Conservation (phyloP, 805 yeast species). For the Kuraishia molischiana region DNA sequence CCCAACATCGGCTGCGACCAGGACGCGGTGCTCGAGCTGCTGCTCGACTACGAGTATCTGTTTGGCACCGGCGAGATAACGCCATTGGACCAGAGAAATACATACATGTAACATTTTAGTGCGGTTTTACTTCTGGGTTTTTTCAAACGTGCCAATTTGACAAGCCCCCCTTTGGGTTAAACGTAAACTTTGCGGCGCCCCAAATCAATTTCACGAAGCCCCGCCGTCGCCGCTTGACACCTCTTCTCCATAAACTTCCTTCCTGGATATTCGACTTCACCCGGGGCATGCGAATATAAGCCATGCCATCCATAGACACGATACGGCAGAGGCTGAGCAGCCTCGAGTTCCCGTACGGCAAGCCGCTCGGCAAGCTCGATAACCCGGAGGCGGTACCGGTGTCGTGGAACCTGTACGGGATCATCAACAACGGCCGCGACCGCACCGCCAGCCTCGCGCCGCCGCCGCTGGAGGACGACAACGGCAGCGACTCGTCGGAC, state of each 20-base stretch:
- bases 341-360: background rate
- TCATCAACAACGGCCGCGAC: background rate
- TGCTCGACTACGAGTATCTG: conserved; percentile 6
- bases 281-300: too few relatives aligned
- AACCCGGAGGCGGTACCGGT: background rate
- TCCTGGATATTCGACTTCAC: too few relatives aligned
- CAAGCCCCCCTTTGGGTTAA: too few relatives aligned
- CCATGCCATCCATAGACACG: background rate
- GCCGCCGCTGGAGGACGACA: background rate
- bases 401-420: background rate
- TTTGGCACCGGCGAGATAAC: conserved; percentile 1
- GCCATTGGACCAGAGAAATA: background rate
- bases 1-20: conserved; percentile 10
- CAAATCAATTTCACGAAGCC: too few relatives aligned
- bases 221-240: too few relatives aligned
- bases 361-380: background rate
- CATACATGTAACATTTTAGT: too few relatives aligned
- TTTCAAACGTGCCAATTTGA: too few relatives aligned
- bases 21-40: conserved; percentile 7
- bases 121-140: too few relatives aligned
- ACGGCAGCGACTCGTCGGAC: background rate
- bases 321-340: background rate
- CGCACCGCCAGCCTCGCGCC: too few relatives aligned
- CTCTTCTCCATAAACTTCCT: too few relatives aligned
- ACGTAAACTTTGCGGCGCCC: too few relatives aligned